Percentiles rank a stretch among this genome's conserved stretches.
Evolutionary conservation across 176 grass and related monocot species (phyloP).

Genomic region (Saccharum officinarum): DNA sequence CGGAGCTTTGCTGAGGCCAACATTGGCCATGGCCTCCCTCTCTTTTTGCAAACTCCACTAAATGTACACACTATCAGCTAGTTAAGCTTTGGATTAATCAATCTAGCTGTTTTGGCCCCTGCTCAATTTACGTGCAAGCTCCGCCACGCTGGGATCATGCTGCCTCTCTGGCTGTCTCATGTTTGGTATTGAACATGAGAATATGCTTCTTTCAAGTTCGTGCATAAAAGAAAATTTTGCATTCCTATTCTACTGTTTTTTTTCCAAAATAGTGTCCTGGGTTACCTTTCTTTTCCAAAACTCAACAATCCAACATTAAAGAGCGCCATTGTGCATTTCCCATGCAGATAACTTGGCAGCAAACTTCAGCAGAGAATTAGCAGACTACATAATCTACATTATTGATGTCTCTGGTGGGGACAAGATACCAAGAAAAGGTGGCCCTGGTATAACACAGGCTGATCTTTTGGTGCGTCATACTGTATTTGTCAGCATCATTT

Average conservation of each 20-base stretch:
- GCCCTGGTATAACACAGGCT: conserved; percentile 95
- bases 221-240: not conserved
- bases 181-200: not conserved
- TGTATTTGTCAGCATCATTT: not conserved
- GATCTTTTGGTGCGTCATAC: conserved; percentile 67
- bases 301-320: not conserved
- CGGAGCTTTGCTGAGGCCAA: too few relatives aligned
- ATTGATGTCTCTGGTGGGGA: conserved; percentile 97
- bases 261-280: not conserved
- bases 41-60: too few relatives aligned
- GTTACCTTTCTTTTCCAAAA: not conserved
- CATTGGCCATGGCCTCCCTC: too few relatives aligned
- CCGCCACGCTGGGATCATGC: not conserved
- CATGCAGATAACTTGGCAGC: conserved; percentile 95
- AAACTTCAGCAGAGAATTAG: conserved; percentile 98
- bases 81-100: too few relatives aligned
- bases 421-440: conserved; percentile 97
- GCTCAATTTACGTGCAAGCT: too few relatives aligned
- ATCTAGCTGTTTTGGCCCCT: too few relatives aligned
- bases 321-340: not conserved
- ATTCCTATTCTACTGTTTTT: not conserved
- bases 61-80: too few relatives aligned
- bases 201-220: not conserved
- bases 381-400: conserved; percentile 98
- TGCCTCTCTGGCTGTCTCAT: not conserved